Conservation (phyloP, 768 basidiomycete species). For the Pholiota conissans region DNA sequence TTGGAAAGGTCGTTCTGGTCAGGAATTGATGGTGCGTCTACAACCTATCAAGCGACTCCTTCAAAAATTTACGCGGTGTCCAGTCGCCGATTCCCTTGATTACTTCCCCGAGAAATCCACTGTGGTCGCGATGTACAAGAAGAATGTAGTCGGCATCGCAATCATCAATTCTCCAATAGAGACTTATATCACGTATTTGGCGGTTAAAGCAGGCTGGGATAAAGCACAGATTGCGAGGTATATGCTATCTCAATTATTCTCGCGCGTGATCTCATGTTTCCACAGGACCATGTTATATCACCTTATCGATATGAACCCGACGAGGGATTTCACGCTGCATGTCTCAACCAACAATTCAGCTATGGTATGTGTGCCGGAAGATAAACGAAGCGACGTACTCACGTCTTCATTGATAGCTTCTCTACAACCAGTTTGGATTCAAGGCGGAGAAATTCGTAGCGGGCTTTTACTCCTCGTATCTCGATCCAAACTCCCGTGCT, state of each 20-base stretch:
- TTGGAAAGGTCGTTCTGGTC: conserved; percentile 72
- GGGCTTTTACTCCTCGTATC: conserved; percentile 79
- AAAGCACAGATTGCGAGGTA: conserved; percentile 78
- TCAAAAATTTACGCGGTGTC: background rate
- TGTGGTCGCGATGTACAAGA: conserved; percentile 71
- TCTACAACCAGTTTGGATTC: conserved; percentile 88
- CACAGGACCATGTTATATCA: conserved; percentile 83
- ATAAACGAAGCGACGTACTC: background rate
- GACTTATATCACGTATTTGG: conserved; percentile 82
- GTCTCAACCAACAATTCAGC: conserved; percentile 82
- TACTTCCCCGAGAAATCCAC: conserved; percentile 73
- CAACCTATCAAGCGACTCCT: too few relatives aligned
- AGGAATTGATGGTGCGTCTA: conserved; percentile 65
- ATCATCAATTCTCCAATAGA: conserved; percentile 78
- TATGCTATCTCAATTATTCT: conserved; percentile 5
- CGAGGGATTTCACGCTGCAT: conserved; percentile 78
- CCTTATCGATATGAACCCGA: conserved; percentile 68
- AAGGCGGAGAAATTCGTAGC: conserved; percentile 84
- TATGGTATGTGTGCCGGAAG: conserved; percentile 47
- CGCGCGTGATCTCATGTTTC: background rate
- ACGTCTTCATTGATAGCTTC: conserved; percentile 41
- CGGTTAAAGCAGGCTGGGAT: conserved; percentile 80
- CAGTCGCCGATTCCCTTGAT: conserved; percentile 72
- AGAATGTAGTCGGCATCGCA: conserved; percentile 70
- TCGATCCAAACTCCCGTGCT: conserved; percentile 64